Evolutionary conservation across 306 rosid species (phyloP).

Genomic region (Lathyrus tuberosus): DNA sequence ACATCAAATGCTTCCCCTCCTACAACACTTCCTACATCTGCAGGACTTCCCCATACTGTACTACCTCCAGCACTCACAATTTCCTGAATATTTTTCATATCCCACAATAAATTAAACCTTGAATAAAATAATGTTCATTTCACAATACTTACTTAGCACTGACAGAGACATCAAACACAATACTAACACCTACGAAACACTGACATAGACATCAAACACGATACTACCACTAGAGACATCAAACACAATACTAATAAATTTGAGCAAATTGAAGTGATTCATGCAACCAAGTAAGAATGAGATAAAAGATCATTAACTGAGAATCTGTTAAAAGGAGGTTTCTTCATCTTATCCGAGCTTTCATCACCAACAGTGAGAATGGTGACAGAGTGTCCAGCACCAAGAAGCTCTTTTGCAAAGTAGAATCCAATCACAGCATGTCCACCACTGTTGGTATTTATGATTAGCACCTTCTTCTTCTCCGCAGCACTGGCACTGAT

Average conservation of each 20-base stretch:
- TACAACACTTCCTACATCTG: slow-evolving; percentile 64
- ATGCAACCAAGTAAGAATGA: background rate
- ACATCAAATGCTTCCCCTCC: slow-evolving; percentile 79
- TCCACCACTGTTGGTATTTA: slow-evolving; percentile 84
- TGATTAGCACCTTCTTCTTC: slow-evolving; percentile 81
- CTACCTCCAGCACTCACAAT: slow-evolving; percentile 83
- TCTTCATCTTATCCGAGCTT: slow-evolving; percentile 84
- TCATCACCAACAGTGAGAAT: slow-evolving; percentile 86
- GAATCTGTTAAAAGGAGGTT: slow-evolving; percentile 89
- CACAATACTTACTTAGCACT: too few relatives aligned
- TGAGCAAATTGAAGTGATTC: too few relatives aligned
- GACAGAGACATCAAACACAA: too few relatives aligned
- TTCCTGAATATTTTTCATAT: slow-evolving; percentile 54
- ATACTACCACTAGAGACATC: too few relatives aligned
- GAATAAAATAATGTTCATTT: too few relatives aligned
- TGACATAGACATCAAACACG: too few relatives aligned
- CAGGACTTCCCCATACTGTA: slow-evolving; percentile 85
- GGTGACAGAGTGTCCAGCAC: slow-evolving; percentile 73
- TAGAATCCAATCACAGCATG: slow-evolving; percentile 91
- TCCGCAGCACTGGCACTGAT: slow-evolving; percentile 53
- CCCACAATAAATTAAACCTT: too few relatives aligned
- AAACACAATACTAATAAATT: too few relatives aligned
- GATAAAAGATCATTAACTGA: slow-evolving; percentile 49
- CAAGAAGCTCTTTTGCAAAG: slow-evolving; percentile 86
- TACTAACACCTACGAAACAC: too few relatives aligned